These are phyloP conservation scores for Pseudoneurospora amorphoporcata DNA, from an alignment of 495 filamentous ascomycete species.

Conservation along the genomic window DNA sequence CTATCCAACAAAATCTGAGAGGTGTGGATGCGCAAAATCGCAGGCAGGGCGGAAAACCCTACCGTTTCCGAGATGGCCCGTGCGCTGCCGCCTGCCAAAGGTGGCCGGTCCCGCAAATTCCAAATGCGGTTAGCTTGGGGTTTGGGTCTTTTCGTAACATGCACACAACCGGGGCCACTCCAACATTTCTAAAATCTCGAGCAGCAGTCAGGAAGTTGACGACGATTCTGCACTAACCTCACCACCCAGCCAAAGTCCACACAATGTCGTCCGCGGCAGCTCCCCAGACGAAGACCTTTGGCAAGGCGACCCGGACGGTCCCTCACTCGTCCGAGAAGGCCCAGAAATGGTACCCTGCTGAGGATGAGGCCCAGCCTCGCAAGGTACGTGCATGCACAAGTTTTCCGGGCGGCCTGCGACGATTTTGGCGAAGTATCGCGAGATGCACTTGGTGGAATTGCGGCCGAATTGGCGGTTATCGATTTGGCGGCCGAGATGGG, in stretches of 20 bases:
- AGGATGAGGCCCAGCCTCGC: slow-evolving; percentile 82
- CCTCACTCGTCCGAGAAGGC: slow-evolving; percentile 80
- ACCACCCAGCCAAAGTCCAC: slow-evolving; percentile 34
- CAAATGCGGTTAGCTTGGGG: slow-evolving; percentile 26
- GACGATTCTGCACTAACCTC: slow-evolving; percentile 27
- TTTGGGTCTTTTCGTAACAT: slow-evolving; percentile 24
- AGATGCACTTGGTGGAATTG: slow-evolving; percentile 8
- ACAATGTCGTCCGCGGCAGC: slow-evolving; percentile 55
- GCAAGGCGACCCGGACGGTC: slow-evolving; percentile 88
- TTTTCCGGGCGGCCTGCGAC: background rate
- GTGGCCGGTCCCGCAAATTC: slow-evolving; percentile 6
- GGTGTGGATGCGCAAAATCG: slow-evolving; percentile 27
- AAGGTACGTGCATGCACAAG: slow-evolving; percentile 58
- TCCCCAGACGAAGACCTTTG: slow-evolving; percentile 84
- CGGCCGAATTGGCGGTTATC: background rate
- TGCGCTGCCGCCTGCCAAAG: slow-evolving; percentile 10
- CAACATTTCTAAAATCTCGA: slow-evolving; percentile 28
- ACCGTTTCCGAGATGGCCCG: slow-evolving; percentile 12
- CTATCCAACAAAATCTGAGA: slow-evolving; percentile 24
- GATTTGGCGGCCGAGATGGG: background rate
- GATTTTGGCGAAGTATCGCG: slow-evolving; percentile 2
- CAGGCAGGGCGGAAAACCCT: slow-evolving; percentile 27
- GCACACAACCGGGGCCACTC: slow-evolving; percentile 23
- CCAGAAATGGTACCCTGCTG: slow-evolving; percentile 98
- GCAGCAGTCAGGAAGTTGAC: slow-evolving; percentile 25